Evolutionary conservation across 148 eudicot species (phyloP).

Genomic region (Rhododendron molle): DNA sequence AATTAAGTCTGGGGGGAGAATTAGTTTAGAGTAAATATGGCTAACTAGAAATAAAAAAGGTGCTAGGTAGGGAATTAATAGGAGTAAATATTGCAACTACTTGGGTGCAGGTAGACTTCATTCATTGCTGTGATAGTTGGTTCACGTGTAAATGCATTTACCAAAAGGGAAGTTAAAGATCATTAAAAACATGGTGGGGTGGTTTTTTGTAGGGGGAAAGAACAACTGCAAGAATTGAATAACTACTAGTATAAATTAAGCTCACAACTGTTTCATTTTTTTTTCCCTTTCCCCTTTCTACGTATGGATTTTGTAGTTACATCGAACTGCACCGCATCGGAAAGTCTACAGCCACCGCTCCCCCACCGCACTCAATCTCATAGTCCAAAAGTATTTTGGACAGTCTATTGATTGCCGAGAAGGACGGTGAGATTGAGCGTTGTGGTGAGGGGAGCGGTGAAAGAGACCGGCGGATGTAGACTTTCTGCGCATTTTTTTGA

Average conservation of each 20-base stretch:
- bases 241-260: neutral
- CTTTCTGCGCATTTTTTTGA: no score
- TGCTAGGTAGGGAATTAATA: neutral
- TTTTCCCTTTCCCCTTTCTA: neutral
- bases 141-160: neutral
- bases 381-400: no score
- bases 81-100: slow-evolving; percentile 3
- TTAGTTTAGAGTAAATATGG: neutral
- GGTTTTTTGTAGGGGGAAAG: neutral
- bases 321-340: neutral
- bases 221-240: neutral
- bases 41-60: neutral
- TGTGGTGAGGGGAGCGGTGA: no score
- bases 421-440: no score
- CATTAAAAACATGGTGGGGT: neutral
- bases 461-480: no score
- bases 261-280: neutral
- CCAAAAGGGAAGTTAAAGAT: neutral
- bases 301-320: neutral
- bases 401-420: no score
- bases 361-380: no score
- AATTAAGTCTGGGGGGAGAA: neutral
- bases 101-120: neutral
- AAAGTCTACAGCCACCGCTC: no score
- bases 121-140: neutral